phyloP scores from a whole-genome alignment of 2,329 filamentous ascomycete genomes.

The Colletotrichum sp. region DNA sequence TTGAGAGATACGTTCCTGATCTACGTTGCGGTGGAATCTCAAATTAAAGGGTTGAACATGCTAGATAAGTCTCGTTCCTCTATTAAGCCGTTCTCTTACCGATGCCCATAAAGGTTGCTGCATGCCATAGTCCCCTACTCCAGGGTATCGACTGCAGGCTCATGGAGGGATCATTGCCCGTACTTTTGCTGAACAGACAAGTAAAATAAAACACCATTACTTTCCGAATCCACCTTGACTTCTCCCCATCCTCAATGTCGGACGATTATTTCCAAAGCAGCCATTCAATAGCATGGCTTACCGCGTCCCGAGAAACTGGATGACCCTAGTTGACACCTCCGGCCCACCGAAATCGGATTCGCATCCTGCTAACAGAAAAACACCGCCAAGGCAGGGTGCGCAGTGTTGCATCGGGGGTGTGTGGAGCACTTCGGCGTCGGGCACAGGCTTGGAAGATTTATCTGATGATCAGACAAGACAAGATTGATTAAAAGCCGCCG shows the following conservation, averaged over 20 bases:
- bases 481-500: neutral
- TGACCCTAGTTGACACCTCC: neutral
- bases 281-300: neutral
- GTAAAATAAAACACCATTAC: neutral
- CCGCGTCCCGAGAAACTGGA: neutral
- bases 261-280: neutral
- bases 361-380: neutral
- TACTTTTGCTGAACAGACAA: neutral
- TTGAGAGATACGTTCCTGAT: neutral
- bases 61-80: neutral
- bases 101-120: neutral
- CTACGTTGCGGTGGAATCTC: neutral
- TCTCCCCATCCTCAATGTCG: neutral
- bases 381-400: neutral
- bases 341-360: neutral
- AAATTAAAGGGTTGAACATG: neutral
- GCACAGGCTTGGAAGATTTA: neutral
- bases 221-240: neutral
- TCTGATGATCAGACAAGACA: neutral
- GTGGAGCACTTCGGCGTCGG: neutral
- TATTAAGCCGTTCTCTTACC: neutral
- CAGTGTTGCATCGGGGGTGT: neutral
- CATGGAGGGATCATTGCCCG: neutral
- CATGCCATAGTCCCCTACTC: neutral
- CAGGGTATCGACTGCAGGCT: neutral